Base-by-base conservation (phyloP, 768 basidiomycete genomes). In the Panaeolus papilionaceus region DNA sequence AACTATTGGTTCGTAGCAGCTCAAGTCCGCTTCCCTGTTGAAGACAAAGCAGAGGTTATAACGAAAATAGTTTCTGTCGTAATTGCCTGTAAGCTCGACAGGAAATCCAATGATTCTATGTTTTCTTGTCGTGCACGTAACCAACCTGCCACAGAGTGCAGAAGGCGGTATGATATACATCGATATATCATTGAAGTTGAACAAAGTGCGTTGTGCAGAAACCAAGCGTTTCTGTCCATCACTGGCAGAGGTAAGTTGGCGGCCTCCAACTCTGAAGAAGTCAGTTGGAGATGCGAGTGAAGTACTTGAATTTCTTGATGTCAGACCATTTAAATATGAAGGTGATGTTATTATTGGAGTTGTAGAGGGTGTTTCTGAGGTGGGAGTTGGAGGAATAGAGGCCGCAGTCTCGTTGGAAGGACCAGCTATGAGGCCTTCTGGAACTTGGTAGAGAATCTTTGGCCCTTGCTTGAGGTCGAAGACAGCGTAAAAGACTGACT, bases 31-130 rank as follows among this genome's bases (percentile, higher is more conserved):
- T 28, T 87, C 86, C 54, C 93, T 89, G 61, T 95, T 92, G 77
- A 99, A 99, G 3, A 98, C 97, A 77, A 98, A 98, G 78, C 96
- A 98, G 33, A 98, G 80, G 76, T 99, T 99, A 80, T 93, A 98
- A 70, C 92, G 86, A 78, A 98, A 96, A 77, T 92, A 94, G 74
- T 96, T 92, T 33, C 97, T 86, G 66, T 88, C 83, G 75, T 98
- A 98, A 70, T 83, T 87, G 40, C 89, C 92, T 63, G 84, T 83
- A 63, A 96, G 82, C 69, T 92, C 87, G 54, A 94, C 90, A 2
- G 98, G 98, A 74, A 96, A 95, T 1, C 97, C 97, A 62, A 98
- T 91, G 65, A 99, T 89, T 67, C 95, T 90, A 76, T 94, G 91
- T 39, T 85, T 88, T 51, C 86, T 86, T 0, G 93, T 93, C 10